phyloP scores from a whole-genome alignment of 106 monocot genomes.

The Xerophyta viscosa region DNA sequence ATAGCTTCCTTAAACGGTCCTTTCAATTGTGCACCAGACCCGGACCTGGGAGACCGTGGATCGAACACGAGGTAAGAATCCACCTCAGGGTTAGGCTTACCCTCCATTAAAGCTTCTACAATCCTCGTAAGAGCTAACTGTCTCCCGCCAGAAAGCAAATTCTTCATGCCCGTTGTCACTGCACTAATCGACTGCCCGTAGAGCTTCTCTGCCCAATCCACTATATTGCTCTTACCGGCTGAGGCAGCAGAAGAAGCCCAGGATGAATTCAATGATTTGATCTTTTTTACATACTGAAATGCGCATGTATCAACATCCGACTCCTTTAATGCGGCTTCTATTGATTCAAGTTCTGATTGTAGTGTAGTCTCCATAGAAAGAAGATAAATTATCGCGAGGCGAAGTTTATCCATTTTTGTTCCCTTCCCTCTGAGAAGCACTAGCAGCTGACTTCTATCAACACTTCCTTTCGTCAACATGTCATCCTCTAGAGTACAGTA shows the following conservation, averaged over 20 bases:
- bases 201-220: slow-evolving; percentile 96
- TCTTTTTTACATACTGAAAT: slow-evolving; percentile 88
- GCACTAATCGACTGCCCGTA: slow-evolving; percentile 93
- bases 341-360: slow-evolving; percentile 67
- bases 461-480: slow-evolving; percentile 68
- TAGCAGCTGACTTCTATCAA: slow-evolving; percentile 47
- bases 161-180: slow-evolving; percentile 93
- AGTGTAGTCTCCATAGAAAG: slow-evolving; percentile 71
- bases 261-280: slow-evolving; percentile 76
- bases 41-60: slow-evolving; percentile 67
- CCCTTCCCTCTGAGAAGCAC: slow-evolving; percentile 73
- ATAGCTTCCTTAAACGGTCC: slow-evolving; percentile 95
- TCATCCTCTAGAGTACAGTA: slow-evolving; percentile 77
- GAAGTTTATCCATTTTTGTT: slow-evolving; percentile 71
- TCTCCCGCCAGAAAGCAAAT: slow-evolving; percentile 73
- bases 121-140: slow-evolving; percentile 76
- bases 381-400: slow-evolving; percentile 81
- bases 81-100: slow-evolving; percentile 85
- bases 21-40: slow-evolving; percentile 46
- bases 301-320: slow-evolving; percentile 75
- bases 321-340: slow-evolving; percentile 67
- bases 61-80: slow-evolving; percentile 79
- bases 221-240: slow-evolving; percentile 73
- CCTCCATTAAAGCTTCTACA: slow-evolving; percentile 94
- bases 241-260: slow-evolving; percentile 53